Base-by-base conservation (phyloP, 768 basidiomycete species). In the Mycena vitilis region DNA sequence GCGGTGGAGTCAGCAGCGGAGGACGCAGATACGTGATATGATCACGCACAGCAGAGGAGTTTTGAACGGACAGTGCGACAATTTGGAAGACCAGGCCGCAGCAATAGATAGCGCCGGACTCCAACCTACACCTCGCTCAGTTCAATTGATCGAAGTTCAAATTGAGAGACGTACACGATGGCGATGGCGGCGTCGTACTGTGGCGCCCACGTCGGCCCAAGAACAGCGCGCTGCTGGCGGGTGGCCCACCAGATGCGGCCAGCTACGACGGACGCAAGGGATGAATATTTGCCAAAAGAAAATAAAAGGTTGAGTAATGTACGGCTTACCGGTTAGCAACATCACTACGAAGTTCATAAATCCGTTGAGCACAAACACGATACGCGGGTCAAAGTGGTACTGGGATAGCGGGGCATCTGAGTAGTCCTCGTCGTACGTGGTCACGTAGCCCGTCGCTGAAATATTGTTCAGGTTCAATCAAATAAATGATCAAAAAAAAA, bases 51-150 rank as follows among this genome's bases (percentile, higher is more conserved):
- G 38, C 10, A 7, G 15, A 9, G 9, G 51, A 59, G n/a, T 36
- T 13, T 20, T 69, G 67, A 4, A 69, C 20, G 3, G 62, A 45
- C 1, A 69, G 52, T 5, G 51, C 56, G 18, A 64, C 44, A 42
- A 69, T 57, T 20, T 69, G 62, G 38, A 69, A 61, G 18, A 69
- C 20, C 16, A 69, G 48, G 13, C 67, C 67, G 25, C 25, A 34
- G 37, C 67, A 69, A 45, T 69, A 69, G 9, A 69, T 63, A 11
- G 58, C 67, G 40, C 67, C 67, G n/a, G 67, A 69, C 20, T 69
- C 67, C 49, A 64, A 36, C 7, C 67, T 69, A 44, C 5, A 20
- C 6, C 12, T 6, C 16, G 12, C 18, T 15, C 16, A 45, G 13
- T 45, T 16, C 18, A 30, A 30, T 30, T 45, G 44, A 45, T 45